Evolutionary conservation across 108 stramenopile genomes (phyloP).

Genomic region (Phaeodactylum tricornutum): DNA sequence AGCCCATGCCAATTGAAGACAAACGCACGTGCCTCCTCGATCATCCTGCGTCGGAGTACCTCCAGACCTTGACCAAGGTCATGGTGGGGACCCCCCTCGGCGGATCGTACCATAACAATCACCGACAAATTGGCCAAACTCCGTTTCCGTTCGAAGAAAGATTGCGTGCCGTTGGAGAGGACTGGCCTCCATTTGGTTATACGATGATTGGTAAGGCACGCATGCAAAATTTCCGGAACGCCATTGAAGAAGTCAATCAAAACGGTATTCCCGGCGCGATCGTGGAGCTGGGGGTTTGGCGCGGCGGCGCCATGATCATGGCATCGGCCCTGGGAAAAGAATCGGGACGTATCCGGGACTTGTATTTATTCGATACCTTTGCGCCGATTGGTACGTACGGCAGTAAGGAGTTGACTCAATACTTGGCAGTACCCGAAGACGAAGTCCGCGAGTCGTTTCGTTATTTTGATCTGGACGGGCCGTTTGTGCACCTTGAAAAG

Average conservation of each 20-base stretch:
- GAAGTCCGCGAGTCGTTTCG: neutral
- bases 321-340: constrained; percentile 1
- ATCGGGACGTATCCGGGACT: neutral
- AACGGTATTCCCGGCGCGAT: constrained; percentile 7
- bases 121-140: no score
- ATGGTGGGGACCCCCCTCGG: no score
- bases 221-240: neutral
- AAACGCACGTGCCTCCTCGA: no score
- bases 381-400: neutral
- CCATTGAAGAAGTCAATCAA: constrained; percentile 3
- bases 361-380: constrained; percentile 5
- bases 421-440: neutral
- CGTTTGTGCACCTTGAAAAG: neutral
- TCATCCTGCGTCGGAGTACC: no score
- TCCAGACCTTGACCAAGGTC: no score
- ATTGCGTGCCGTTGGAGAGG: no score
- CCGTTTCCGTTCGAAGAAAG: no score
- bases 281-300: constrained; percentile 5
- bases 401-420: neutral
- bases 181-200: constrained; percentile 9
- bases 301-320: constrained; percentile 8
- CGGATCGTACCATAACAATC: no score
- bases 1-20: no score
- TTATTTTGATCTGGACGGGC: neutral
- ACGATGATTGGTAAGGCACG: constrained; percentile 3